phyloP scores from a whole-genome alignment of 495 filamentous ascomycete genomes.

The Gamarada debralockiae region DNA sequence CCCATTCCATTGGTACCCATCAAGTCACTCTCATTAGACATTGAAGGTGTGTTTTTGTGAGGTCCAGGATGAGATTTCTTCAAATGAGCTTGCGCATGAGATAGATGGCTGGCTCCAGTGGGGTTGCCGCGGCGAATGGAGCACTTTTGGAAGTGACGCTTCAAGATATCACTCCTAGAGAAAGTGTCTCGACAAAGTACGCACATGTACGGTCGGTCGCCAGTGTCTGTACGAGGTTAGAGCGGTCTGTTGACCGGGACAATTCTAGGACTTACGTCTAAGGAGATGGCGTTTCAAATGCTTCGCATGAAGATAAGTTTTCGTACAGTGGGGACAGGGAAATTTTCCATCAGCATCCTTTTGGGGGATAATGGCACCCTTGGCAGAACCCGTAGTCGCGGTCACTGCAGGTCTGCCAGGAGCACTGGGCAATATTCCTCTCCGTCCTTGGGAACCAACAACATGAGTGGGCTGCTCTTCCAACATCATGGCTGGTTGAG shows the following conservation, averaged over 20 bases:
- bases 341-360: conserved; percentile 98
- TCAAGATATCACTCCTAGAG: conserved; percentile 95
- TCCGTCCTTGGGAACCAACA: conserved; percentile 85
- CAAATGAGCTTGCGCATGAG: conserved; percentile 82
- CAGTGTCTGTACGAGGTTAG: conserved; percentile 64
- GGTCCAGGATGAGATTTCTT: conserved; percentile 65
- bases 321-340: conserved; percentile 93
- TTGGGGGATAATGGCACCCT: conserved; percentile 74
- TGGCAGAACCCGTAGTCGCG: conserved; percentile 58
- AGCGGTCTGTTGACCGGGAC: conserved; percentile 5
- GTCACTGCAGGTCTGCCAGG: conserved; percentile 70
- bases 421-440: conserved; percentile 86
- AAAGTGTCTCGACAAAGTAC: conserved; percentile 97
- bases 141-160: conserved; percentile 98
- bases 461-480: conserved; percentile 76
- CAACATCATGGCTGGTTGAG: conserved; percentile 22
- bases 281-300: conserved; percentile 94
- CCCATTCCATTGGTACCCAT: conserved; percentile 49
- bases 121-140: conserved; percentile 93
- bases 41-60: conserved; percentile 42
- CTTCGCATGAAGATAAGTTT: conserved; percentile 96
- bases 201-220: conserved; percentile 95
- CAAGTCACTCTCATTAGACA: conserved; percentile 40
- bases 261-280: conserved; percentile 67
- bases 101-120: conserved; percentile 85